These are phyloP conservation scores for Gaultheria prostrata DNA, from an alignment of 148 eudicot genomes.

Conservation along the genomic window DNA sequence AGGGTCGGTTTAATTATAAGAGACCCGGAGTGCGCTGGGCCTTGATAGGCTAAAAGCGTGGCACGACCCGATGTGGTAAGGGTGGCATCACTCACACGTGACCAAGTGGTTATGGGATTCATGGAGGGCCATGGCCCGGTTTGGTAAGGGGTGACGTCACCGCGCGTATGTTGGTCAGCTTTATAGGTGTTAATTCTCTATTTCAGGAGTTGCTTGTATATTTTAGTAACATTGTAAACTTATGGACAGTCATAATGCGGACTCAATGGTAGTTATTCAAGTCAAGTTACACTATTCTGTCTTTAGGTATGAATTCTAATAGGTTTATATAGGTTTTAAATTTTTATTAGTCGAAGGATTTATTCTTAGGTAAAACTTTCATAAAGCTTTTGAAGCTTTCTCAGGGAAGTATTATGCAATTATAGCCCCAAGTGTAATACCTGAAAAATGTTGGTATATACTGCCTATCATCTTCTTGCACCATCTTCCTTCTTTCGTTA, in stretches of 20 bases:
- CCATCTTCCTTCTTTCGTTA: background rate
- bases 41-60: too few relatives aligned
- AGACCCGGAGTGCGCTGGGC: too few relatives aligned
- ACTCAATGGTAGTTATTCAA: background rate
- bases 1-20: too few relatives aligned
- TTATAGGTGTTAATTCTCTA: background rate
- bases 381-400: background rate
- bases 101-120: too few relatives aligned
- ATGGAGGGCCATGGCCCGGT: too few relatives aligned
- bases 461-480: background rate
- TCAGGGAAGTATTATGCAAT: background rate
- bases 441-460: background rate
- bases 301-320: background rate
- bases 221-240: background rate
- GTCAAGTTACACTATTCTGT: background rate
- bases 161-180: background rate
- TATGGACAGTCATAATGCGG: background rate
- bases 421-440: background rate
- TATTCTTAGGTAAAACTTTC: background rate
- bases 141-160: too few relatives aligned
- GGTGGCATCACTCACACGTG: too few relatives aligned
- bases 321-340: background rate
- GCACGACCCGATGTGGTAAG: too few relatives aligned
- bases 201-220: background rate
- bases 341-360: background rate